Percentiles rank a stretch among this genome's conserved stretches.
Conservation (phyloP, 2,329 filamentous ascomycete genomes). For the Bertia moriformis region DNA sequence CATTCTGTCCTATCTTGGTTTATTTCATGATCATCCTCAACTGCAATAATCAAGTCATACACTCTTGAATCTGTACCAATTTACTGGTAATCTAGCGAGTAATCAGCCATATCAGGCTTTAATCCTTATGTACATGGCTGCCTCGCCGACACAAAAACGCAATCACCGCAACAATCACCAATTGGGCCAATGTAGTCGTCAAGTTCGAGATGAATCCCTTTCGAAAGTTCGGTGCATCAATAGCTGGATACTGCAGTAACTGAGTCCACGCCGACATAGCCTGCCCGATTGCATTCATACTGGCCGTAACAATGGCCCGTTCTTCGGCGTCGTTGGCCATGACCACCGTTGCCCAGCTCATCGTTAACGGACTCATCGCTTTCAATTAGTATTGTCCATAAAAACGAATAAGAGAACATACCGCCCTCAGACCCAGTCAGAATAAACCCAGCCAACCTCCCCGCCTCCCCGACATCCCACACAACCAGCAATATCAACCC, state of each 20-base stretch:
- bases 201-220: conserved; percentile 14
- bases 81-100: too few species aligned
- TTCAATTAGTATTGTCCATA: background rate
- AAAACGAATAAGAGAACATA: conserved; percentile 6
- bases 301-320: conserved; percentile 22
- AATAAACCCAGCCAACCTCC: conserved; percentile 20
- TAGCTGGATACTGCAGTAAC: conserved; percentile 20
- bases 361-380: conserved; percentile 15
- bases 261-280: conserved; percentile 22
- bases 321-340: conserved; percentile 23
- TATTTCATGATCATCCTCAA: too few species aligned
- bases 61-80: too few species aligned
- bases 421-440: conserved; percentile 20
- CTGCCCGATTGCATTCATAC: conserved; percentile 26
- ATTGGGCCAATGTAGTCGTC: conserved; percentile 15
- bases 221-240: conserved; percentile 16
- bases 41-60: too few species aligned
- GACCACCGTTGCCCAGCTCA: conserved; percentile 21
- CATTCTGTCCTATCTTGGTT: too few species aligned
- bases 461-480: conserved; percentile 20
- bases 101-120: too few species aligned
- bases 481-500: conserved; percentile 16
- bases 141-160: too few species aligned
- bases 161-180: conserved; percentile 12
- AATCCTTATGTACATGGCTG: too few species aligned